Base-by-base conservation (phyloP, 139 green algal species). In the Dunaliella primolecta region DNA sequence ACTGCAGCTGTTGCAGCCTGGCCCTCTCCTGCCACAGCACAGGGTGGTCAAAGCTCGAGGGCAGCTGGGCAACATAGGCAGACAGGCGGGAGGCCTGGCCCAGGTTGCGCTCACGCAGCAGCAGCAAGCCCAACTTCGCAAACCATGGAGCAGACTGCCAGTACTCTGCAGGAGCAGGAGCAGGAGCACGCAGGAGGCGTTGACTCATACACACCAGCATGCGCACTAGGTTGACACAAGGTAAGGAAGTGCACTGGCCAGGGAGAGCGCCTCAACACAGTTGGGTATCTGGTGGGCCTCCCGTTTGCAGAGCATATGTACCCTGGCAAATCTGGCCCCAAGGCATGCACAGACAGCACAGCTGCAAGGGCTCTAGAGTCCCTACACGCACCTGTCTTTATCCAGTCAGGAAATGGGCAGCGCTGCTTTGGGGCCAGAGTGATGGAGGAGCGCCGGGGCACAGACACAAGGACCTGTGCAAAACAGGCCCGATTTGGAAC, bases 51-150 rank as follows among this genome's bases (percentile, higher is more conserved):
- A 95, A 89, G 2, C 55, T 81, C 15, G 78, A 11, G 0, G 95
- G 95, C 36, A 98, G 91, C 84, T 93, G 87, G 79, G 89, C 64
- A 0, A 97, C 29, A 86, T 96, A 98, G 30, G 77, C 74, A 15
- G 71, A 82, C 21, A 96, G 82, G 1, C 55, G 27, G 0, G 91
- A 93, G 2, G 70, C 23, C 0, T 36, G 0, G 0, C 93, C 93
- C 64, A 85, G 84, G 20, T 57, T 36, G 64, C 86, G 80, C 84
- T 98, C 93, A 70, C 89, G 56, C 64, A 98, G 86, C 71, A 98
- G 84, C 82, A 95, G 89, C 23, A 95, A 82, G 0, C 86, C 93
- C 77, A 98, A 87, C 88, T 94, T 94, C 1, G 94, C 87, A 83
- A 90, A 94, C 91, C 93, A 96, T 11, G 92, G 90, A 0, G 85